Evolutionary conservation across 140 eudicot genomes (phyloP).

Genomic region (Erigeron philadelphicus): DNA sequence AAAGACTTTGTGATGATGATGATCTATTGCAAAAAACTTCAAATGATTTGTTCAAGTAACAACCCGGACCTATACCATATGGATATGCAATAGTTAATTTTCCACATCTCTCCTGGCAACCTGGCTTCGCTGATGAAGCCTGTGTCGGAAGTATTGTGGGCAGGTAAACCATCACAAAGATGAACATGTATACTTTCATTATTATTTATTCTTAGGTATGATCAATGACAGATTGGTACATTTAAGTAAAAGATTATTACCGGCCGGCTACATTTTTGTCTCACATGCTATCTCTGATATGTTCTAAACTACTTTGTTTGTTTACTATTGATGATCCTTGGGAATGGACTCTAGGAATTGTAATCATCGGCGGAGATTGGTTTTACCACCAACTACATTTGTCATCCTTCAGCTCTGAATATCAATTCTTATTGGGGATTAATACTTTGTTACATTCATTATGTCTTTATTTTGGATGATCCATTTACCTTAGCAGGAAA

Average conservation of each 20-base stretch:
- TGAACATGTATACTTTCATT: constrained; percentile 2
- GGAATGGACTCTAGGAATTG: background rate
- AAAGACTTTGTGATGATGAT: background rate
- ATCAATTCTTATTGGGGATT: too few relatives aligned
- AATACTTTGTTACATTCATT: too few relatives aligned
- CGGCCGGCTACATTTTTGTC: background rate
- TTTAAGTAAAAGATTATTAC: background rate
- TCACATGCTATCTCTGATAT: background rate
- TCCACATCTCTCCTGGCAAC: constrained; percentile 25
- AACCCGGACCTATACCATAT: constrained; percentile 17
- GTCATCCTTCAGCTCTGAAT: too few relatives aligned
- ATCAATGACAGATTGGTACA: too few relatives aligned
- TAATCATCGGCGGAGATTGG: background rate
- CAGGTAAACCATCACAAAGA: background rate
- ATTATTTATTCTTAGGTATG: background rate
- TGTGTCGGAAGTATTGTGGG: background rate
- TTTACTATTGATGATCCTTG: background rate
- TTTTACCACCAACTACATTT: background rate
- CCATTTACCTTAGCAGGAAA: too few relatives aligned
- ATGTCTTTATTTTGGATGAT: too few relatives aligned
- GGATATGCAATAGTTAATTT: constrained; percentile 18
- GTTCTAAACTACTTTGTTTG: background rate
- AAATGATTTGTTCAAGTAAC: constrained; percentile 19
- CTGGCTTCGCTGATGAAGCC: constrained; percentile 17
- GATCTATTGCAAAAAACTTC: constrained; percentile 2